These are phyloP conservation scores for Auricularia sp. DNA, from an alignment of 768 basidiomycete genomes.

Conservation along the genomic window DNA sequence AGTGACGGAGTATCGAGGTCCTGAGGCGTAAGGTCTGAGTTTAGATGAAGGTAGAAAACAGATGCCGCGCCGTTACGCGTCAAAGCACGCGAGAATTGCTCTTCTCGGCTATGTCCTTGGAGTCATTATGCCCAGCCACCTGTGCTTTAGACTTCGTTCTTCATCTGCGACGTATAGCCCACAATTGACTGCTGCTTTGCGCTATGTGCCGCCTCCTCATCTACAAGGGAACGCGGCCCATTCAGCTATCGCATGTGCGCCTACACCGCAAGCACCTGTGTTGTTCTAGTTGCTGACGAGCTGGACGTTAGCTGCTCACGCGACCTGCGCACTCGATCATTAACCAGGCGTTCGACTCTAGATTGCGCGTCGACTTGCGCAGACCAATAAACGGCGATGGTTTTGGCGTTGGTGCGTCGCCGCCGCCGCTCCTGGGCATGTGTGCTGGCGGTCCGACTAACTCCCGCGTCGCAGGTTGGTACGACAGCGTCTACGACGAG, in stretches of 20 bases:
- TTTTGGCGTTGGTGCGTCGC: conserved; percentile 77
- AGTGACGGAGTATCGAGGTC: no score
- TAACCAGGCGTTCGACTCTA: conserved; percentile 93
- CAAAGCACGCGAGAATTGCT: neutral
- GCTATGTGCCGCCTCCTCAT: conserved; percentile 85
- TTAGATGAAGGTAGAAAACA: no score
- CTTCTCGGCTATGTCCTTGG: neutral
- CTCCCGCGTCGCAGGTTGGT: conserved; percentile 59
- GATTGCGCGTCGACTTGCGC: conserved; percentile 70
- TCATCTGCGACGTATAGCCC: neutral
- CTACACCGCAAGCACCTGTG: neutral
- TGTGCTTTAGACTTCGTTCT: neutral
- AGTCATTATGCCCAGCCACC: neutral
- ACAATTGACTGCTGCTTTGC: neutral
- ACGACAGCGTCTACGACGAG: conserved; percentile 75
- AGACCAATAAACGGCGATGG: conserved; percentile 93
- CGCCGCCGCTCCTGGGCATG: neutral
- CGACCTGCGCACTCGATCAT: conserved; percentile 93
- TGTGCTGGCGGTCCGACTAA: neutral
- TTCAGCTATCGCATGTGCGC: conserved; percentile 77
- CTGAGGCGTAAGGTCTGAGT: no score
- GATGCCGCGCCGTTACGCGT: neutral
- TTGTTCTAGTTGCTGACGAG: conserved; percentile 2
- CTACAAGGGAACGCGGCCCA: conserved; percentile 90
- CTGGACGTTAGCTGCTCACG: conserved; percentile 59